Percentiles rank a stretch among this genome's conserved stretches.
These are phyloP conservation scores for Talaromyces albobiverticillius DNA, from an alignment of 2,329 filamentous ascomycete genomes.

Conservation along the genomic window DNA sequence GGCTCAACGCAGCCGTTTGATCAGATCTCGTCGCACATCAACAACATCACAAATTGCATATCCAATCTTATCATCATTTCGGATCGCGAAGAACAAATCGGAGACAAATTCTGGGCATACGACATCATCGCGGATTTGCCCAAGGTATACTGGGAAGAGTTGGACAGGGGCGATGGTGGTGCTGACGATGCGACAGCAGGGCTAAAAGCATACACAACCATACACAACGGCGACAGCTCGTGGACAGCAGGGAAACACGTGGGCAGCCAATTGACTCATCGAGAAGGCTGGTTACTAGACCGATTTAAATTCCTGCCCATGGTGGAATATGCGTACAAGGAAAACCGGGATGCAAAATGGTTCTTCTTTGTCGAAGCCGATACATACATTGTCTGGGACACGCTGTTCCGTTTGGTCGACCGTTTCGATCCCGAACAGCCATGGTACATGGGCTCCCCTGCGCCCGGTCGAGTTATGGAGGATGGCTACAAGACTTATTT, in stretches of 20 bases:
- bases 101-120: conserved; percentile 40
- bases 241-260: conserved; percentile 27
- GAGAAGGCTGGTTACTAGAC: conserved; percentile 51
- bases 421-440: conserved; percentile 48
- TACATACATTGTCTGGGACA: conserved; percentile 55
- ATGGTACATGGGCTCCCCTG: conserved; percentile 54
- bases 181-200: conserved; percentile 37
- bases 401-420: conserved; percentile 52
- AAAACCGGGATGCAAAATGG: conserved; percentile 52
- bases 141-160: conserved; percentile 17
- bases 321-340: conserved; percentile 47
- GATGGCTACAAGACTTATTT: conserved; percentile 39
- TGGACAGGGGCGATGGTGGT: neutral
- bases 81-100: conserved; percentile 54
- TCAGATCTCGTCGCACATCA: conserved; percentile 55
- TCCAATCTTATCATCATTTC: conserved; percentile 58
- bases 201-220: conserved; percentile 38
- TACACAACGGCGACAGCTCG: conserved; percentile 27
- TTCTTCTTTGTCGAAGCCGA: conserved; percentile 60
- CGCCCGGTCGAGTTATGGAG: conserved; percentile 43
- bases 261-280: conserved; percentile 24
- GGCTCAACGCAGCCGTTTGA: conserved; percentile 56
- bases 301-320: conserved; percentile 61
- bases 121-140: conserved; percentile 50
- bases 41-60: conserved; percentile 55